A percentile compares a stretch with the other conserved stretches of the same genome.
These are phyloP conservation scores for Boletus insuetus DNA, from an alignment of 768 basidiomycete species.

Conservation along the genomic window DNA sequence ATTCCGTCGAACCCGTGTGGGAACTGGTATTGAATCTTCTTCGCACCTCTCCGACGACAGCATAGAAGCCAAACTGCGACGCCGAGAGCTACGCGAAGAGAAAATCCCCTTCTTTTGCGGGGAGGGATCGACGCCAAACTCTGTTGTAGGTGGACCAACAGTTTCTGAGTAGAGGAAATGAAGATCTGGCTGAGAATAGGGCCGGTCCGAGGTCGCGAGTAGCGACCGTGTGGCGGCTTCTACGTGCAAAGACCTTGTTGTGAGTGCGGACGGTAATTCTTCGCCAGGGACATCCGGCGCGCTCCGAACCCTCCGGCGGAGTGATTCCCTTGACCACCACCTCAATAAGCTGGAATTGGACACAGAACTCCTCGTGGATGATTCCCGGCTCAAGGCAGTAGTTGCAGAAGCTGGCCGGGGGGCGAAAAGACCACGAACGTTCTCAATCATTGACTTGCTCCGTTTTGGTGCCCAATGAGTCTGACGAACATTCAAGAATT, in stretches of 20 bases:
- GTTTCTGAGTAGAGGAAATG: constrained; percentile 20
- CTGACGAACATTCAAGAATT: constrained; percentile 23
- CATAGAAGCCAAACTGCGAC: constrained; percentile 19
- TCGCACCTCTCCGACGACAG: constrained; percentile 12
- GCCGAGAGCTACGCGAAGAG: constrained; percentile 21
- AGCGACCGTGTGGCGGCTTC: constrained; percentile 9
- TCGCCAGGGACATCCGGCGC: constrained; percentile 43
- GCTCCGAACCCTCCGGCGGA: constrained; percentile 52
- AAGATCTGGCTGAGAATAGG: constrained; percentile 34
- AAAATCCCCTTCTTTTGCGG: constrained; percentile 11
- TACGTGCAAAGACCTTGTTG: constrained; percentile 26
- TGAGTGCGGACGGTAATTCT: constrained; percentile 24
- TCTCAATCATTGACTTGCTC: constrained; percentile 56
- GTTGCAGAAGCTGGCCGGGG: constrained; percentile 45
- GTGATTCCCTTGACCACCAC: constrained; percentile 50
- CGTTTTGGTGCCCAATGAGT: constrained; percentile 38
- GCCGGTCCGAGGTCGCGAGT: constrained; percentile 15
- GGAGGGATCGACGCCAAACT: constrained; percentile 22
- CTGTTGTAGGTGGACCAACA: constrained; percentile 11
- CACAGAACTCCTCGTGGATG: constrained; percentile 27
- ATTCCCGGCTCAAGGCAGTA: constrained; percentile 26
- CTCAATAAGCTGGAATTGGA: constrained; percentile 35
- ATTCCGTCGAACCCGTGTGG: constrained; percentile 31
- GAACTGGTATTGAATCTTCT: constrained; percentile 13
- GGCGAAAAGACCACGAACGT: constrained; percentile 58